Conservation (phyloP, 768 basidiomycete genomes). For the Terana coerulea region DNA sequence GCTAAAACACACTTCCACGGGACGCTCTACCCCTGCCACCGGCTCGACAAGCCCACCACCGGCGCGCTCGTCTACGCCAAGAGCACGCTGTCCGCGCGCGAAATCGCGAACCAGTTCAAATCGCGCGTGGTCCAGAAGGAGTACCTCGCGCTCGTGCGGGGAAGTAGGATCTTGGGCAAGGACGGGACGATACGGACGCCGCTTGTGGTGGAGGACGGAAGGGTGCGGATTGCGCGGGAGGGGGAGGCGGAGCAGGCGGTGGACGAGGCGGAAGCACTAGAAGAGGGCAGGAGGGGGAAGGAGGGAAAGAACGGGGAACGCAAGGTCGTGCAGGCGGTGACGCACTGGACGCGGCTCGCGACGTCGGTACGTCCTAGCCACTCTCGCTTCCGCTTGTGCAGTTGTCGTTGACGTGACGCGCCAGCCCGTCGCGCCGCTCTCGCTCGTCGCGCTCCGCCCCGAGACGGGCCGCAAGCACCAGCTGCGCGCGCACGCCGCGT, state of each 20-base stretch:
- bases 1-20: background rate
- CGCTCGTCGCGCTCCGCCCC: conserved; percentile 52
- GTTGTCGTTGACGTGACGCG: no score
- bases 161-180: conserved; percentile 32
- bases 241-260: no score
- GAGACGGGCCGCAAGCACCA: conserved; percentile 66
- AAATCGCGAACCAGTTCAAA: conserved; percentile 55
- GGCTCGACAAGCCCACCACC: conserved; percentile 69
- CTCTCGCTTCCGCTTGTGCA: background rate
- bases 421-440: conserved; percentile 43
- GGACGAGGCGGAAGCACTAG: no score
- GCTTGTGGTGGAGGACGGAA: conserved; percentile 44
- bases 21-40: conserved; percentile 43
- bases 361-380: conserved; percentile 1
- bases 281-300: no score
- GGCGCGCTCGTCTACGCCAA: conserved; percentile 58
- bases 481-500: conserved; percentile 60
- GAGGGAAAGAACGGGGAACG: no score
- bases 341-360: conserved; percentile 13
- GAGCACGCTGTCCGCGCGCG: conserved; percentile 37
- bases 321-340: no score
- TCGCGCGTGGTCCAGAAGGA: conserved; percentile 46
- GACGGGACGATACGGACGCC: conserved; percentile 34
- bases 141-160: conserved; percentile 63
- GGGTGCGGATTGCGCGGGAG: conserved; percentile 30